Base-by-base conservation (phyloP, 345 rosid genomes). In the Trapa bicornis region DNA sequence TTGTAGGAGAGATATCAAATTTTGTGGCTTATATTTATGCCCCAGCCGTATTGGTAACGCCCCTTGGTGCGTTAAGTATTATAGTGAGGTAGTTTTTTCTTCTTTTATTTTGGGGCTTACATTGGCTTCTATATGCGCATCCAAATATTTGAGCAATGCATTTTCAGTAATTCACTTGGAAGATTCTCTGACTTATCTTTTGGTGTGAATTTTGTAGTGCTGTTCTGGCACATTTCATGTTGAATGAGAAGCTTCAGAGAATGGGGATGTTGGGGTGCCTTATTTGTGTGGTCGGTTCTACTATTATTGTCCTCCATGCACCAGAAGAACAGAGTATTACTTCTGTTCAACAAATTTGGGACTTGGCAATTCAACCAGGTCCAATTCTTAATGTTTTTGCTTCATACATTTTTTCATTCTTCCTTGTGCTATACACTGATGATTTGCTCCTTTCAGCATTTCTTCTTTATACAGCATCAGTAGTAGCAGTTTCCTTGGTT, bases 221-320 rank as follows among this genome's bases (percentile, higher is more conserved):
- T 37, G 80, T 89, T 41, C 65, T 89, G 72, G 96, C 96, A 9
- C 88, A 89, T 77, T 79, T 86, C 74, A 42, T 89, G 74, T 77
- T 89, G 80, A 78, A 81, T 29, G 92, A 89, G 81, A 86, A 80
- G 70, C 75, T 89, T 42, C 83, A 86, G 61, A 83, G 78, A 61
- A 78, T 89, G 92, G 96, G 96, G 42, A 80, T 85, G 69, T 58
- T 89, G 73, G 96, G 96, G 15, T 89, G 96, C 78, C 83, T 86
- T 72, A 74, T 86, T 29, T 89, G 96, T 60, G 73, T 89, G 13
- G 92, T 85, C 37, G 96, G 96, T 57, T 85, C 96, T 37, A 79
- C 82, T 14, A 32, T 86, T 52, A 89, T 89, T 65, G 96, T 89
- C 68, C 82, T 89, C 47, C 92, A 89, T 78, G 88, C 92, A 11